phyloP scores from a whole-genome alignment of 2,329 filamentous ascomycete species.

The Boeremia lycopersici region DNA sequence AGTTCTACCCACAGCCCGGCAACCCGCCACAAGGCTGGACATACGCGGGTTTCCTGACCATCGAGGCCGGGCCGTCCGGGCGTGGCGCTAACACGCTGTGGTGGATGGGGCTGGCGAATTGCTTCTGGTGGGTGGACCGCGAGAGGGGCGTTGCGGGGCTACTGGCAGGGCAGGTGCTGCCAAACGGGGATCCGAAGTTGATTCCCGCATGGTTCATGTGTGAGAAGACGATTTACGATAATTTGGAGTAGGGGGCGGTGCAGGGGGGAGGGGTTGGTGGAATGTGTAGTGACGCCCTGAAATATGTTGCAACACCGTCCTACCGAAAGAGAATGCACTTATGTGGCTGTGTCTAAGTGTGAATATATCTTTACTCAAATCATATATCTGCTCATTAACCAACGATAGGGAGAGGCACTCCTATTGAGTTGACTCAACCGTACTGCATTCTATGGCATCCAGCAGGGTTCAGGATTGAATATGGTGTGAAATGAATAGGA shows the following conservation, averaged over 20 bases:
- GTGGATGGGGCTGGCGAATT: conserved; percentile 67
- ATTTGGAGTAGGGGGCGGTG: conserved; percentile 22
- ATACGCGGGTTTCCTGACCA: conserved; percentile 62
- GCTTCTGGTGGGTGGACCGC: conserved; percentile 68
- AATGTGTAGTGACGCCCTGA: too few species aligned
- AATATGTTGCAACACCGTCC: too few species aligned
- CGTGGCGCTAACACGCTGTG: conserved; percentile 57
- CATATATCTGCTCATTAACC: too few species aligned
- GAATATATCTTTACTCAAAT: too few species aligned
- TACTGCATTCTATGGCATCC: too few species aligned
- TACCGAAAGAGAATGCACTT: too few species aligned
- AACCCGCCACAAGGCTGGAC: conserved; percentile 69
- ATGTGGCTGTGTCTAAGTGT: too few species aligned
- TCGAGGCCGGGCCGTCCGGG: conserved; percentile 56
- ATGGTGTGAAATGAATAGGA: too few species aligned
- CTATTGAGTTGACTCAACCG: too few species aligned
- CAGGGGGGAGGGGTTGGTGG: too few species aligned
- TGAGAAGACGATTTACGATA: conserved; percentile 48
- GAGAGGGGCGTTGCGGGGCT: conserved; percentile 61
- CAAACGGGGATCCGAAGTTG: conserved; percentile 44
- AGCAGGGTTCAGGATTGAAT: too few species aligned
- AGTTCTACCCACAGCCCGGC: conserved; percentile 56
- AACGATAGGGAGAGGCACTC: too few species aligned
- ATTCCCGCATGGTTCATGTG: conserved; percentile 41
- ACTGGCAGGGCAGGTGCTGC: conserved; percentile 39